Evolutionary conservation across 1,284 basidiomycete species (phyloP).

Genomic region (Porodaedalea pini): DNA sequence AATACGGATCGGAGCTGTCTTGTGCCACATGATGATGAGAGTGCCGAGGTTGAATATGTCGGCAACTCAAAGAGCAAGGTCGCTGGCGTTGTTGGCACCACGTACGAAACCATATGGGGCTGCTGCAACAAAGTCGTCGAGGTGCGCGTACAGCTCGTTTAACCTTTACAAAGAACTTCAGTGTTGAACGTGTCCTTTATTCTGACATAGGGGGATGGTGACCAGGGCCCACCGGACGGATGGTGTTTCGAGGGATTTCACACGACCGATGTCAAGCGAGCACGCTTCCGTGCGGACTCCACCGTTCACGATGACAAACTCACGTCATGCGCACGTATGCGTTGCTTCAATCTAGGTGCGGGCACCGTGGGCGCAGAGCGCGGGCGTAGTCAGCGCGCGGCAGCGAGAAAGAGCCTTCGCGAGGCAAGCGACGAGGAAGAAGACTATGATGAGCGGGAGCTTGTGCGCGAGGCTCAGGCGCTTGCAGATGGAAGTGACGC

Average conservation of each 20-base stretch:
- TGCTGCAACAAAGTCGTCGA: conserved; percentile 69
- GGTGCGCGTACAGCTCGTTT: background rate
- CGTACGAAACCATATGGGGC: conserved; percentile 56
- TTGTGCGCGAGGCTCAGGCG: conserved; percentile 16
- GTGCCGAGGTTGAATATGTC: conserved; percentile 46
- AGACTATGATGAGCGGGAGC: conserved; percentile 19
- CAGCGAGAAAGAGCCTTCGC: conserved; percentile 16
- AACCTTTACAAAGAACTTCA: background rate
- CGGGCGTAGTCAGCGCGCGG: conserved; percentile 12
- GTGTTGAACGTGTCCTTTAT: background rate
- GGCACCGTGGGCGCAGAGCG: background rate
- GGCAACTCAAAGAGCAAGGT: conserved; percentile 29
- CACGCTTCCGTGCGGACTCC: conserved; percentile 72
- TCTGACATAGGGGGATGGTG: conserved; percentile 51
- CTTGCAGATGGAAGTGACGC: conserved; percentile 10
- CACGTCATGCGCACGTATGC: conserved; percentile 45
- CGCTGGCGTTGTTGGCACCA: conserved; percentile 27
- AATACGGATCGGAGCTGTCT: conserved; percentile 53
- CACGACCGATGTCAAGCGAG: conserved; percentile 69
- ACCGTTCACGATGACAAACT: conserved; percentile 65
- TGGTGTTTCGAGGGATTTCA: conserved; percentile 82
- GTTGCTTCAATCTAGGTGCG: conserved; percentile 12
- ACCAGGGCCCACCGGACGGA: conserved; percentile 75
- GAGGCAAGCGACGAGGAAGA: conserved; percentile 17
- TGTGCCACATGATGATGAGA: conserved; percentile 54